Percentiles rank a stretch among this genome's conserved stretches.
phyloP scores from a whole-genome alignment of 306 rosid genomes.

The Potentilla sterilis region DNA sequence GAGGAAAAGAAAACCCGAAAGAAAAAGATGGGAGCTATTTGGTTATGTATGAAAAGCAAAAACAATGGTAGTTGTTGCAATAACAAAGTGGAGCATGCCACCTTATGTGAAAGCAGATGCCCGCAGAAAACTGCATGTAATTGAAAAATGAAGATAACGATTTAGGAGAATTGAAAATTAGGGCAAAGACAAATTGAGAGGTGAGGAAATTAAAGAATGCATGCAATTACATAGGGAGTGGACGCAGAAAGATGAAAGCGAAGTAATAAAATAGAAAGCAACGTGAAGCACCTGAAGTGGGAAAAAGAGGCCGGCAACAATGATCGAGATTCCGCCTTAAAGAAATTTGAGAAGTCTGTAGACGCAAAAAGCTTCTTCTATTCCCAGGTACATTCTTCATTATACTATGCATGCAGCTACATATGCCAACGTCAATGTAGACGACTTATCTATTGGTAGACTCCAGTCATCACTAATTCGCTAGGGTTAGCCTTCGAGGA shows the following conservation, averaged over 20 bases:
- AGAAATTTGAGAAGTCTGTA: slow-evolving; percentile 2
- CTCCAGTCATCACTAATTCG: background rate
- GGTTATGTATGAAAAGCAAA: background rate
- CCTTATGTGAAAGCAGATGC: slow-evolving; percentile 39
- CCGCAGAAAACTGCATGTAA: slow-evolving; percentile 16
- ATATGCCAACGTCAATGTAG: background rate
- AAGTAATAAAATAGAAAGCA: slow-evolving; percentile 9
- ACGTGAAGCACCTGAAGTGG: slow-evolving; percentile 47
- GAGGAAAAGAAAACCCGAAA: background rate
- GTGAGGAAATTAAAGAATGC: slow-evolving; percentile 15
- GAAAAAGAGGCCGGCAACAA: slow-evolving; percentile 37
- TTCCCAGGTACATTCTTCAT: background rate
- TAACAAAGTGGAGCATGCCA: slow-evolving; percentile 55
- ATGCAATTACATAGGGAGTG: slow-evolving; percentile 17
- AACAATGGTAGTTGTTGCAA: slow-evolving; percentile 31
- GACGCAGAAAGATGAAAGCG: slow-evolving; percentile 10
- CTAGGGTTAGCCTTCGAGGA: background rate
- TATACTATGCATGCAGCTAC: background rate
- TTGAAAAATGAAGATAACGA: background rate
- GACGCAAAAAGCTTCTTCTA: background rate
- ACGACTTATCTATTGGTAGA: background rate
- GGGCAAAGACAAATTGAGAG: slow-evolving; percentile 3
- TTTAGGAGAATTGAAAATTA: slow-evolving; percentile 8
- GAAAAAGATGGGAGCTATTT: background rate
- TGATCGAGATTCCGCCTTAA: slow-evolving; percentile 22